Evolutionary conservation across 164 flowering plant genomes (phyloP).

Genomic region (Stephania yunnanensis): DNA sequence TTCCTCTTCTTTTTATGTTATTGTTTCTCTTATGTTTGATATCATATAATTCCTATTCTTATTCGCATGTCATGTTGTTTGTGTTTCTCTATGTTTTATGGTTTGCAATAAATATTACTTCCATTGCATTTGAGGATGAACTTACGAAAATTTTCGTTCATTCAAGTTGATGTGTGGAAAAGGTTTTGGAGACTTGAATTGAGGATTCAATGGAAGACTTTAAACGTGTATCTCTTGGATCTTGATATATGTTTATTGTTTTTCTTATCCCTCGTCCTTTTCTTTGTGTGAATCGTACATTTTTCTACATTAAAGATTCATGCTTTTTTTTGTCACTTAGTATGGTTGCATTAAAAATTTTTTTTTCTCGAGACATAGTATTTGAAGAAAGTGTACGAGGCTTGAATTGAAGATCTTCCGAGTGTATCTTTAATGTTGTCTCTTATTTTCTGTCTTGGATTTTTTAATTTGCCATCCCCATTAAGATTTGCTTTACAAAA

Average conservation of each 20-base stretch:
- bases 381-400: background rate
- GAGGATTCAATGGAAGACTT: background rate
- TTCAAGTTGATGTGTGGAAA: conserved; percentile 6
- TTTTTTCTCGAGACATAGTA: background rate
- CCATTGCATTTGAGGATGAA: background rate
- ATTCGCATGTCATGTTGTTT: too few species aligned
- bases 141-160: conserved; percentile 4
- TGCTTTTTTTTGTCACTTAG: too few species aligned
- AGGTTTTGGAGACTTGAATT: conserved; percentile 13
- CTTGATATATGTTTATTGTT: too few species aligned
- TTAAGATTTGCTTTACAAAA: too few species aligned
- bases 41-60: background rate
- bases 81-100: background rate
- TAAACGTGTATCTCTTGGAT: too few species aligned
- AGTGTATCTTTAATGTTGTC: background rate
- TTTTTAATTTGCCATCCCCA: too few species aligned
- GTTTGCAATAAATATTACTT: background rate
- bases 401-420: background rate
- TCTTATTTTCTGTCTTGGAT: background rate
- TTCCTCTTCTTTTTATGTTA: background rate
- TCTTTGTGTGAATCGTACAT: too few species aligned
- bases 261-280: background rate
- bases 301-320: too few species aligned
- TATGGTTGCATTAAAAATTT: background rate
- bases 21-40: background rate